These are phyloP conservation scores for Filobasidium floriforme DNA, from an alignment of 768 basidiomycete genomes.

Conservation along the genomic window DNA sequence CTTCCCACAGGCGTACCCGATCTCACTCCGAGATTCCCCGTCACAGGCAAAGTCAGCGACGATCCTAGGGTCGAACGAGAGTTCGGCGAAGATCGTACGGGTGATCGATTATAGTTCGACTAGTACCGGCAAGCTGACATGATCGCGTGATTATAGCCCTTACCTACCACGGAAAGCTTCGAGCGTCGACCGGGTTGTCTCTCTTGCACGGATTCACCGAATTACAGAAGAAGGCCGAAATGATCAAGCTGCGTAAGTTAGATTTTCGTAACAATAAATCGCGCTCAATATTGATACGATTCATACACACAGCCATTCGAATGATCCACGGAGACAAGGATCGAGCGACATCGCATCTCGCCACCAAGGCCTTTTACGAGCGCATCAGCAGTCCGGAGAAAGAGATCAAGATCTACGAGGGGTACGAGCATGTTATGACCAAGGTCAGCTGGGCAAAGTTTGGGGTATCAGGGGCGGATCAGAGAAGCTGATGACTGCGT, in stretches of 20 bases:
- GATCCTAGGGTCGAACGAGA: conserved; percentile 47
- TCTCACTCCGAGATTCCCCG: background rate
- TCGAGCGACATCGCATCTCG: conserved; percentile 41
- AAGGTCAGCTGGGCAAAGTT: conserved; percentile 23
- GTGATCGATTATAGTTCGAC: background rate
- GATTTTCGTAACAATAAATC: background rate
- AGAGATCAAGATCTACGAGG: conserved; percentile 45
- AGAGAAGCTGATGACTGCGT: background rate
- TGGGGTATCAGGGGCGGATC: background rate
- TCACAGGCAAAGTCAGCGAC: conserved; percentile 43
- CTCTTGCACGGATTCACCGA: conserved; percentile 41
- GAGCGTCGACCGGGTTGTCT: conserved; percentile 44
- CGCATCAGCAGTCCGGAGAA: conserved; percentile 41
- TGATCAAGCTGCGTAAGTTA: conserved; percentile 41
- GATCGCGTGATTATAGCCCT: conserved; percentile 27
- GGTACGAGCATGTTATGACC: conserved; percentile 46
- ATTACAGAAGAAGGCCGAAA: conserved; percentile 32
- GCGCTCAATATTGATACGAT: background rate
- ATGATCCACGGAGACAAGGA: conserved; percentile 45
- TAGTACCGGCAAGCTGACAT: background rate
- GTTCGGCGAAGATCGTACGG: conserved; percentile 42
- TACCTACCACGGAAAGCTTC: conserved; percentile 44
- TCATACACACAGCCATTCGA: conserved; percentile 36
- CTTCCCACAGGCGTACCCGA: background rate
- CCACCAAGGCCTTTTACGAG: conserved; percentile 40